Evolutionary conservation across 164 flowering plant species (phyloP), one percentile per base, ranked within the genome.

Genomic region (Echeveria elegans): DNA sequence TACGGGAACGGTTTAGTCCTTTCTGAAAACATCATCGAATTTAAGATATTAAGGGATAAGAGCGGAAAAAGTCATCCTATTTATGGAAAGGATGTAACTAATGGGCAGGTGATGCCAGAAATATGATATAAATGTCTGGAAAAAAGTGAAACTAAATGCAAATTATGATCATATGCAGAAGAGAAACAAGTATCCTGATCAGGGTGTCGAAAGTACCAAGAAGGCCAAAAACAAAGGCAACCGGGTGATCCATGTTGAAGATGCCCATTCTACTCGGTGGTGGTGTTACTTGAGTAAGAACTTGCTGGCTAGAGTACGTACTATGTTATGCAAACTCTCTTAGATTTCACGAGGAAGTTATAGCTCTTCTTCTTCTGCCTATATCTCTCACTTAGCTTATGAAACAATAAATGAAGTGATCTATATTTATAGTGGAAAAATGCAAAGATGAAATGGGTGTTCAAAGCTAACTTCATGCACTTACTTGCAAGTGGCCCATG

Each of bases 401-500:
- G 61, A 56, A 10, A n/a, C 26, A 50, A n/a, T 16, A 28, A 28
- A 56, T 14, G 31, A 0, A 6, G n/a, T n/a, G n/a, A n/a, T n/a
- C n/a, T n/a, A n/a, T 28, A 56, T 56, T 56, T 56, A 56, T 56
- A 56, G 29, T n/a, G 30, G 31, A 24, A 19, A 43, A n/a, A n/a
- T n/a, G 56, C 10, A 45, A 18, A 45, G n/a, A 45, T 1, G 47
- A 34, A 34, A 34, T 34, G 37, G n/a, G n/a, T n/a, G n/a, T n/a
- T n/a, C n/a, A n/a, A n/a, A n/a, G n/a, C n/a, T n/a, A n/a, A n/a
- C n/a, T n/a, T n/a, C n/a, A n/a, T n/a, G n/a, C n/a, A n/a, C n/a
- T n/a, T n/a, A n/a, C n/a, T n/a, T 56, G 18, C 32, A 24, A 56
- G 61, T 56, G 61, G 61, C 61, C n/a, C 61, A 56, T 56, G 61